Percentiles rank a stretch among this genome's conserved stretches.
Conservation (phyloP, 129 eudicot genomes). For the Pulicaria dysenterica region DNA sequence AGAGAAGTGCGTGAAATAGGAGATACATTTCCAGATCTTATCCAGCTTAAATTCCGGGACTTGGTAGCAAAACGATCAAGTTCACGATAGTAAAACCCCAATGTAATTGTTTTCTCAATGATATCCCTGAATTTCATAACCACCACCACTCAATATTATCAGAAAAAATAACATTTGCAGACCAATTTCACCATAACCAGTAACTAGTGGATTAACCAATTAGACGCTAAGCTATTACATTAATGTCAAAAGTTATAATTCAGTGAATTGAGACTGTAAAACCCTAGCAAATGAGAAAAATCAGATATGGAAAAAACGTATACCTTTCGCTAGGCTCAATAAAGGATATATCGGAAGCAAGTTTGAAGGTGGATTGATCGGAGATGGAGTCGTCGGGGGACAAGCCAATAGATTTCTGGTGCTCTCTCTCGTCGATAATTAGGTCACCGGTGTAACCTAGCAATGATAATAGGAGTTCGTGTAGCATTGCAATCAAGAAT, state of each 20-base stretch:
- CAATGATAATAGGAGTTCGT: conserved; percentile 80
- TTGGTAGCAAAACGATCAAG: conserved; percentile 85
- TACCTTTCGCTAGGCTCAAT: conserved; percentile 75
- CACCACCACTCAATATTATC: background rate
- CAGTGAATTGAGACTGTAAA: background rate
- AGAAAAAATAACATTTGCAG: background rate
- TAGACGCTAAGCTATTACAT: background rate
- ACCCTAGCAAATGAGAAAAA: conserved; percentile 26
- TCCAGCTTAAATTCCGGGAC: conserved; percentile 95
- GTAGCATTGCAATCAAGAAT: conserved; percentile 54
- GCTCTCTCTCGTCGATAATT: conserved; percentile 78
- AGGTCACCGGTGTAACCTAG: conserved; percentile 98
- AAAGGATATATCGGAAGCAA: conserved; percentile 84
- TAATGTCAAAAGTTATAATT: background rate
- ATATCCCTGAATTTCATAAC: conserved; percentile 67
- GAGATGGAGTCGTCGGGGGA: conserved; percentile 57
- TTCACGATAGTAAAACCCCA: conserved; percentile 91
- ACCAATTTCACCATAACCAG: background rate
- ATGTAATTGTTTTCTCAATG: conserved; percentile 72
- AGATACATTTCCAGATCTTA: conserved; percentile 53
- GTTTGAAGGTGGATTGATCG: conserved; percentile 65
- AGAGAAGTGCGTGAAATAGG: conserved; percentile 45
- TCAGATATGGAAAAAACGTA: background rate
- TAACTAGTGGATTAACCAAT: conserved; percentile 2
- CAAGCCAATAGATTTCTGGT: conserved; percentile 42